phyloP scores from a whole-genome alignment of 1,284 basidiomycete species.

The Sanghuangporus weigelae region DNA sequence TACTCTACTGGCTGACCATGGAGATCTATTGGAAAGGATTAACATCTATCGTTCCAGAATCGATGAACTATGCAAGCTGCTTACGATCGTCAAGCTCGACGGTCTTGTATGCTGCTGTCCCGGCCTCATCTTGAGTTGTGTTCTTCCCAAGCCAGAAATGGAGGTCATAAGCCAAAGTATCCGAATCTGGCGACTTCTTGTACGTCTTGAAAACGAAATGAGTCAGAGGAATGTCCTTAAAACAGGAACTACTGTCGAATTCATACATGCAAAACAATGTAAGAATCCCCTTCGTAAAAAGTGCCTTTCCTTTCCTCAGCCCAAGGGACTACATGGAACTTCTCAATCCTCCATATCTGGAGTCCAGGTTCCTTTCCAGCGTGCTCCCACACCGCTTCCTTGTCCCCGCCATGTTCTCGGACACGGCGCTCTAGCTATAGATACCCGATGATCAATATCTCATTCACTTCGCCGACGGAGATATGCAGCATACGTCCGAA shows the following conservation, averaged over 20 bases:
- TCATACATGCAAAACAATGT: constrained; percentile 54
- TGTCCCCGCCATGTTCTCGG: constrained; percentile 46
- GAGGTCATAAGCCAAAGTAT: constrained; percentile 49
- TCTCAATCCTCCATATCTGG: constrained; percentile 56
- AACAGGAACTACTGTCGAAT: neutral
- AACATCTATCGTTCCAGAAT: neutral
- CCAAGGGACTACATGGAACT: constrained; percentile 33
- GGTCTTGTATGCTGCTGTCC: constrained; percentile 62
- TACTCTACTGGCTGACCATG: constrained; percentile 52
- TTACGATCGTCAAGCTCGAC: constrained; percentile 63
- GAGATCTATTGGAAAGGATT: constrained; percentile 34
- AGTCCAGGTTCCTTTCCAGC: constrained; percentile 41
- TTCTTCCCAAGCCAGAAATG: constrained; percentile 63
- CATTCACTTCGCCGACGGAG: neutral
- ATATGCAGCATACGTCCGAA: constrained; percentile 43
- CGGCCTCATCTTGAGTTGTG: constrained; percentile 59
- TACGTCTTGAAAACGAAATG: constrained; percentile 36
- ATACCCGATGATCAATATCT: neutral
- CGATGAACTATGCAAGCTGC: constrained; percentile 21
- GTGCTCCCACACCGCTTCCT: constrained; percentile 46
- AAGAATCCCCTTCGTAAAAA: constrained; percentile 64
- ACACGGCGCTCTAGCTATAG: constrained; percentile 51
- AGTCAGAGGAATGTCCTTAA: neutral
- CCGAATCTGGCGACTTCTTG: constrained; percentile 43
- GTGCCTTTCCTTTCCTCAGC: neutral